phyloP scores from a whole-genome alignment of 352 stramenopile genomes.

The Phytophthora constricta region DNA sequence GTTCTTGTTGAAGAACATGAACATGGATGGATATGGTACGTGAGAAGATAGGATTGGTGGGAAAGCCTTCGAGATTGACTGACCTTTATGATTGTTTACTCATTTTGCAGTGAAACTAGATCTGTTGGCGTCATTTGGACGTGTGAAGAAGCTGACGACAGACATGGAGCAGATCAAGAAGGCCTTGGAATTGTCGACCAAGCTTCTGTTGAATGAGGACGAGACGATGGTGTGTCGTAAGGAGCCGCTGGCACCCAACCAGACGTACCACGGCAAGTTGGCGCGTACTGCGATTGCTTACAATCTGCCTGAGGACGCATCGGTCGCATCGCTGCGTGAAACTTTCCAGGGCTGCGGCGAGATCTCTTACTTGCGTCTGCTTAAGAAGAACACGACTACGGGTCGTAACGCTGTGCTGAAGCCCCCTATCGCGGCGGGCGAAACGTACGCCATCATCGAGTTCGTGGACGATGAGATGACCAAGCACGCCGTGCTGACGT shows the following conservation, averaged over 20 bases:
- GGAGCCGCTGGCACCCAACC: slow-evolving; percentile 75
- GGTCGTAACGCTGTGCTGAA: slow-evolving; percentile 89
- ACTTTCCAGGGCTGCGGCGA: slow-evolving; percentile 86
- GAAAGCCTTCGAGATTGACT: background rate
- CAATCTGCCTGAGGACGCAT: slow-evolving; percentile 87
- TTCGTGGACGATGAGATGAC: slow-evolving; percentile 90
- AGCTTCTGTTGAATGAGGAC: slow-evolving; percentile 84
- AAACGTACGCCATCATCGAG: slow-evolving; percentile 91
- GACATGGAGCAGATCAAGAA: slow-evolving; percentile 87
- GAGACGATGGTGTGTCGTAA: slow-evolving; percentile 88
- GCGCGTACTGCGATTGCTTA: slow-evolving; percentile 88
- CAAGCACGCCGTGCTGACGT: slow-evolving; percentile 87
- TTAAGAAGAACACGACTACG: slow-evolving; percentile 91
- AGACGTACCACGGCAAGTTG: slow-evolving; percentile 89
- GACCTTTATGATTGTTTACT: slow-evolving; percentile 6
- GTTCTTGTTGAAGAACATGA: slow-evolving; percentile 91
- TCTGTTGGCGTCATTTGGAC: slow-evolving; percentile 81
- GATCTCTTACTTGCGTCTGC: slow-evolving; percentile 85
- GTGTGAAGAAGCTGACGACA: slow-evolving; percentile 88
- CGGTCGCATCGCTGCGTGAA: slow-evolving; percentile 83
- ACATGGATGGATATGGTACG: slow-evolving; percentile 84
- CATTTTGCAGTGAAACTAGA: slow-evolving; percentile 75
- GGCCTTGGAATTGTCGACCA: slow-evolving; percentile 83
- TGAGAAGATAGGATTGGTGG: background rate
- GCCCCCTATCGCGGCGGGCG: slow-evolving; percentile 83